These are phyloP conservation scores for Aspergillus brasiliensis DNA, from an alignment of 2,329 filamentous ascomycete species.

Conservation along the genomic window DNA sequence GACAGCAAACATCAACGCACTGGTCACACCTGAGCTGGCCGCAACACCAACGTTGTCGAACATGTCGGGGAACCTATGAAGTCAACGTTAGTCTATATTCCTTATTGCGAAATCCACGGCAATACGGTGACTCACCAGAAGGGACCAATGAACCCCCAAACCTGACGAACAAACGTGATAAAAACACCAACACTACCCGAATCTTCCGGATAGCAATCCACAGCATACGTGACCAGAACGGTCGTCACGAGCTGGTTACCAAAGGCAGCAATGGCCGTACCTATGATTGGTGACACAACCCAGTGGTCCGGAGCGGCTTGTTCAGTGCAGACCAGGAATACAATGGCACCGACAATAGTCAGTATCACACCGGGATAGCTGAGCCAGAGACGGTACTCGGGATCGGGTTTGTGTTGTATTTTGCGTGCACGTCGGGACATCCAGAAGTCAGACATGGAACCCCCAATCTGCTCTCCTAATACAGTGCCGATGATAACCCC, in stretches of 20 bases:
- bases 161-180: constrained; percentile 57
- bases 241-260: constrained; percentile 67
- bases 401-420: constrained; percentile 43
- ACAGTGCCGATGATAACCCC: constrained; percentile 61
- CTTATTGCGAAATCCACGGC: background rate
- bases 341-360: constrained; percentile 56
- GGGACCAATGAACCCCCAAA: constrained; percentile 42
- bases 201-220: constrained; percentile 60
- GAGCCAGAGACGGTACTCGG: constrained; percentile 61
- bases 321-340: constrained; percentile 59
- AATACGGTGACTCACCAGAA: constrained; percentile 35
- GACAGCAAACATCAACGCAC: constrained; percentile 29
- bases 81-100: constrained; percentile 12
- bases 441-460: constrained; percentile 58
- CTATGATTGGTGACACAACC: constrained; percentile 61
- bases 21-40: constrained; percentile 31
- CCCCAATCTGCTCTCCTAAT: constrained; percentile 63
- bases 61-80: constrained; percentile 36
- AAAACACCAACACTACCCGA: constrained; percentile 62
- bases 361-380: constrained; percentile 56
- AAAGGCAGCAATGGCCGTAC: constrained; percentile 54
- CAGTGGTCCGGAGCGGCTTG: constrained; percentile 51
- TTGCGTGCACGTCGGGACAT: constrained; percentile 47
- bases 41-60: constrained; percentile 40
- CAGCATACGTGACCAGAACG: constrained; percentile 60